Evolutionary conservation across 2,329 filamentous ascomycete species (phyloP).

Genomic region (Metarhizium humberi): DNA sequence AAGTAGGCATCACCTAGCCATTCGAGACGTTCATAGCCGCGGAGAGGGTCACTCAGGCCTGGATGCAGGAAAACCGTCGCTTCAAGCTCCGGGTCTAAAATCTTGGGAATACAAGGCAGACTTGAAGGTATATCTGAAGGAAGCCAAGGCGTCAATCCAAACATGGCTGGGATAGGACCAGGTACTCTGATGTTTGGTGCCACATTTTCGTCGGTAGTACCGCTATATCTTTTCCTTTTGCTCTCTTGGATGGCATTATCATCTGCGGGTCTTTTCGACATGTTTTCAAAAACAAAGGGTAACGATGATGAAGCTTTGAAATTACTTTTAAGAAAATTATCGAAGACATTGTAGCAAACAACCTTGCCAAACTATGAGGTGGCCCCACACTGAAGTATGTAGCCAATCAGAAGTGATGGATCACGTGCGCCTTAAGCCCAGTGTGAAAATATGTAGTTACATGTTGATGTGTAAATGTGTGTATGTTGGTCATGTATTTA

Average conservation of each 20-base stretch:
- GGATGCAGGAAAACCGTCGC: constrained; percentile 59
- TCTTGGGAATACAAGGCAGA: constrained; percentile 50
- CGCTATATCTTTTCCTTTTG: constrained; percentile 7
- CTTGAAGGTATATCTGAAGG: constrained; percentile 35
- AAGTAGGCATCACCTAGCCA: constrained; percentile 84
- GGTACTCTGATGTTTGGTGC: neutral
- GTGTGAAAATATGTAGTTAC: too few relatives aligned
- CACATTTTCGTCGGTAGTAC: neutral
- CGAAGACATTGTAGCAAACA: neutral
- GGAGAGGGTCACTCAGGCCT: constrained; percentile 25
- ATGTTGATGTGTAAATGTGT: too few relatives aligned
- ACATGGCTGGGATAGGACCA: constrained; percentile 6
- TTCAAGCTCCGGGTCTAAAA: constrained; percentile 51
- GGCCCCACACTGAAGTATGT: neutral
- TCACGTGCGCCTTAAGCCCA: neutral
- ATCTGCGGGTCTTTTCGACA: constrained; percentile 3
- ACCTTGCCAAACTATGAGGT: neutral
- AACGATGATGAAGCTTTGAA: neutral
- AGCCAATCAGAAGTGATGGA: constrained; percentile 6
- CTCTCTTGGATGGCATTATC: neutral
- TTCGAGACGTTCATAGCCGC: constrained; percentile 72
- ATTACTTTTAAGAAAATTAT: neutral
- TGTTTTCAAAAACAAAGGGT: neutral
- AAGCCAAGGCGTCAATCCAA: constrained; percentile 36
- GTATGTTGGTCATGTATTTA: too few relatives aligned